These are phyloP conservation scores for Termitomyces sp. DNA, from an alignment of 768 basidiomycete genomes.

Conservation along the genomic window DNA sequence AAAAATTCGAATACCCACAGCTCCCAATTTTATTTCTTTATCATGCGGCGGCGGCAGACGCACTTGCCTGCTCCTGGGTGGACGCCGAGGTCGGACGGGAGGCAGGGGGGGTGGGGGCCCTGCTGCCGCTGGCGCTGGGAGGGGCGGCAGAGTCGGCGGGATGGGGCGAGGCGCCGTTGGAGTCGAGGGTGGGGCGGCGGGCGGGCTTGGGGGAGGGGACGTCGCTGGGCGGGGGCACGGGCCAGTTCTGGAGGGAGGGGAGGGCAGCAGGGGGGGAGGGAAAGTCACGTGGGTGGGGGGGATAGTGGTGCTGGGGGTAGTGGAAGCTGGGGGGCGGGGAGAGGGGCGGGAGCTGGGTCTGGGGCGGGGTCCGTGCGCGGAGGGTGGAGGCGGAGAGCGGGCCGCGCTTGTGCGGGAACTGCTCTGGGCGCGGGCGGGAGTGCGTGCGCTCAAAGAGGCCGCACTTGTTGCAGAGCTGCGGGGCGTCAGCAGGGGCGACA, in stretches of 20 bases:
- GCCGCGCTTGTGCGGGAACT: slow-evolving; percentile 76
- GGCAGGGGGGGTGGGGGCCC: neutral
- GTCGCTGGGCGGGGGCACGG: neutral
- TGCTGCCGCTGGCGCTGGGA: neutral
- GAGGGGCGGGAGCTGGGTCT: neutral
- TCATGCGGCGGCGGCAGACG: neutral
- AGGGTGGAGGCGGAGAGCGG: slow-evolving; percentile 51
- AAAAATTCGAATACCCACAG: too few relatives aligned
- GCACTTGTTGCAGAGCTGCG: slow-evolving; percentile 62
- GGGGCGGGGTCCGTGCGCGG: neutral
- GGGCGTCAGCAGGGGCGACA: slow-evolving; percentile 12
- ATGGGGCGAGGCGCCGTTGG: neutral
- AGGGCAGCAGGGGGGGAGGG: neutral
- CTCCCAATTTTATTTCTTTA: too few relatives aligned
- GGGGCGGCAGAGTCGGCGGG: neutral
- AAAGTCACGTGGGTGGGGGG: neutral
- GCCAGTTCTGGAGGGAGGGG: neutral
- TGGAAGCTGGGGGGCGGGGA: neutral
- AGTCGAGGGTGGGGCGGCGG: neutral
- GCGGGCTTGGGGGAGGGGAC: neutral
- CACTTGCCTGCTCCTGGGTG: neutral
- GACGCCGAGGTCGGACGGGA: neutral
- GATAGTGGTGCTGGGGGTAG: neutral
- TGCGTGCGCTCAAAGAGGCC: slow-evolving; percentile 79
- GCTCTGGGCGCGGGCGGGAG: slow-evolving; percentile 71